These are phyloP conservation scores for Candida ortonii DNA, from an alignment of 805 yeast species.

Conservation along the genomic window DNA sequence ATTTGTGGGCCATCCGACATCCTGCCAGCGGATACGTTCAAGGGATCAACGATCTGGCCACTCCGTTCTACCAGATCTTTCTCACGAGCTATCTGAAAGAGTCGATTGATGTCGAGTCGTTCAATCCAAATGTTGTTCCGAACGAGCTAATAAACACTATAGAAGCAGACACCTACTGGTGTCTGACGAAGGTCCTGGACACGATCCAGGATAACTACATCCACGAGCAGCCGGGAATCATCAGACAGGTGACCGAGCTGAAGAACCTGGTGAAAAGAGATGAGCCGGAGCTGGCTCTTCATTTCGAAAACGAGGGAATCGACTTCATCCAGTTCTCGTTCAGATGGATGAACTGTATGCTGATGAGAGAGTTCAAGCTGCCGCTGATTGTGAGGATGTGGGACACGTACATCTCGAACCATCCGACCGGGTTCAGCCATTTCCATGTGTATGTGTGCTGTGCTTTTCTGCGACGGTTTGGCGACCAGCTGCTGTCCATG, in stretches of 20 bases:
- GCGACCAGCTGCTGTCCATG: slow-evolving; percentile 71
- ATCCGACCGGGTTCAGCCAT: slow-evolving; percentile 76
- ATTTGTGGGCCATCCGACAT: slow-evolving; percentile 93
- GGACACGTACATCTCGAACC: slow-evolving; percentile 88
- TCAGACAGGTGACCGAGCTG: slow-evolving; percentile 82
- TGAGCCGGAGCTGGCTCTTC: slow-evolving; percentile 68
- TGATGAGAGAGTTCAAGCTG: slow-evolving; percentile 89
- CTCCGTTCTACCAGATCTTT: slow-evolving; percentile 90
- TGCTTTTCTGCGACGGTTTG: slow-evolving; percentile 88
- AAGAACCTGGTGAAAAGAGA: slow-evolving; percentile 76
- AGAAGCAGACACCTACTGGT: slow-evolving; percentile 98
- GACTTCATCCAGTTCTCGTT: slow-evolving; percentile 95
- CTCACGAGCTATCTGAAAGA: slow-evolving; percentile 59
- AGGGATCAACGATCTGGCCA: slow-evolving; percentile 91
- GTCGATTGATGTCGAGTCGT: slow-evolving; percentile 46
- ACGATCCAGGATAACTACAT: slow-evolving; percentile 96
- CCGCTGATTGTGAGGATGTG: slow-evolving; percentile 87
- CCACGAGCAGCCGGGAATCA: slow-evolving; percentile 97
- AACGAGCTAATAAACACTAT: slow-evolving; percentile 59
- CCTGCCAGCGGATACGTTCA: slow-evolving; percentile 98
- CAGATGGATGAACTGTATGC: slow-evolving; percentile 97
- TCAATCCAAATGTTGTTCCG: slow-evolving; percentile 63
- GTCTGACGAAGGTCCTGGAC: slow-evolving; percentile 83
- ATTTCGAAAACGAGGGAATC: slow-evolving; percentile 77
- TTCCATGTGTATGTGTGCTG: slow-evolving; percentile 98